phyloP scores from a whole-genome alignment of 2,329 filamentous ascomycete species.

The Colletotrichum trifolii region DNA sequence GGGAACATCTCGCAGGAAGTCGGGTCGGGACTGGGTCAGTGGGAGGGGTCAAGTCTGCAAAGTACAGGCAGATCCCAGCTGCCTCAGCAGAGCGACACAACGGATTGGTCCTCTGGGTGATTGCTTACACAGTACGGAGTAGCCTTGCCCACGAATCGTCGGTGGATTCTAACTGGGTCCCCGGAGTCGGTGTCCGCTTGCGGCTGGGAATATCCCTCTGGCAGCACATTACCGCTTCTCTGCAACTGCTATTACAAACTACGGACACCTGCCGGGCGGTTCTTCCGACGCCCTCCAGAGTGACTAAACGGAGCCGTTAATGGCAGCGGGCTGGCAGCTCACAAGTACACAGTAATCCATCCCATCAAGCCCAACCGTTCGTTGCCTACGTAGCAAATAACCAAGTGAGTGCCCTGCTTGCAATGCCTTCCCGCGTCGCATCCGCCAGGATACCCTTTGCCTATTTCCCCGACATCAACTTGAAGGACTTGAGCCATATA shows the following conservation, averaged over 20 bases:
- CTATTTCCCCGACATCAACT: no score
- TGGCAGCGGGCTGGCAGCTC: no score
- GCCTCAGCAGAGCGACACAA: constrained; percentile 7
- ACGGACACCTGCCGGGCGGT: constrained; percentile 17
- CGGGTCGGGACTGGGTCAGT: background rate
- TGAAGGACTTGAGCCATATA: no score
- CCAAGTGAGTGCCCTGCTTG: no score
- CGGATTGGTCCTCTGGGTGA: constrained; percentile 28
- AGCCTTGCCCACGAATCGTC: constrained; percentile 16
- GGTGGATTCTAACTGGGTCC: constrained; percentile 9
- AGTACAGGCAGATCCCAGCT: constrained; percentile 26
- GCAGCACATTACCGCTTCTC: constrained; percentile 19
- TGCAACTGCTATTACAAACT: background rate
- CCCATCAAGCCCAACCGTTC: no score
- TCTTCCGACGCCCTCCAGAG: constrained; percentile 11
- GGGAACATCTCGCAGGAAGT: constrained; percentile 4
- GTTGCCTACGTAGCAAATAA: no score
- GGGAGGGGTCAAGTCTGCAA: background rate
- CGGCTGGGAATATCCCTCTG: constrained; percentile 32
- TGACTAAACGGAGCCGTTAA: background rate
- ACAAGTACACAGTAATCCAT: no score
- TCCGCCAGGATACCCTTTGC: no score
- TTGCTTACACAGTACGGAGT: constrained; percentile 5
- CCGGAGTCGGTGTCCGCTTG: constrained; percentile 4
- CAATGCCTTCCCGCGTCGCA: no score